Conservation (phyloP, 768 basidiomycete species). For the Tylopilus subfusipes region DNA sequence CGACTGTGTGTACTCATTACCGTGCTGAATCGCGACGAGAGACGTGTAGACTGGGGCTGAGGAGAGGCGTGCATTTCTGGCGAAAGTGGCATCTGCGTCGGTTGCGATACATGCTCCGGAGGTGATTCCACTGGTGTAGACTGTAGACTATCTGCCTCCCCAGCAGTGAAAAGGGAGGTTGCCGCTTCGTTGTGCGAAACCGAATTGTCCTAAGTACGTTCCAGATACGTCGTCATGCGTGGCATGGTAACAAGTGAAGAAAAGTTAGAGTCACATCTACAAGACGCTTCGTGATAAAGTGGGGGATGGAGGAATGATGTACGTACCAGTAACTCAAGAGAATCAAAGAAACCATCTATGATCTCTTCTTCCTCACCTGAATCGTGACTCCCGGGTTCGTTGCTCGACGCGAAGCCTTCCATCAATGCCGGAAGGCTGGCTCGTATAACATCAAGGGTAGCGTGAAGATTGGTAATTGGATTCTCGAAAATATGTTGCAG, state of each 20-base stretch:
- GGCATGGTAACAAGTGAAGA: conserved; percentile 17
- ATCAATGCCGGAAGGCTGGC: conserved; percentile 32
- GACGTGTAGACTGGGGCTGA: conserved; percentile 4
- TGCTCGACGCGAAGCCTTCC: conserved; percentile 18
- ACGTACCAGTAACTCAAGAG: conserved; percentile 27
- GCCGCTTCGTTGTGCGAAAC: conserved; percentile 5
- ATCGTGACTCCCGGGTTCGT: conserved; percentile 25
- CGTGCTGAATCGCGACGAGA: conserved; percentile 27
- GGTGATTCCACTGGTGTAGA: conserved; percentile 1
- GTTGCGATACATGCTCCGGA: neutral
- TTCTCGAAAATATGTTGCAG: conserved; percentile 50
- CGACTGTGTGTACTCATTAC: conserved; percentile 19
- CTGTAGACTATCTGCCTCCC: conserved; percentile 1
- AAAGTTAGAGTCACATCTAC: conserved; percentile 33
- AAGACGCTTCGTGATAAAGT: conserved; percentile 23
- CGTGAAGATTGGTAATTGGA: conserved; percentile 42
- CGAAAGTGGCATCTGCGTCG: neutral
- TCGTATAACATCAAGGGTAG: conserved; percentile 34
- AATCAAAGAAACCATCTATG: conserved; percentile 7
- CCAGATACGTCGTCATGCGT: neutral
- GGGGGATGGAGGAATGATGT: conserved; percentile 14
- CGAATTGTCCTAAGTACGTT: conserved; percentile 18
- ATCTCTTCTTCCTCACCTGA: conserved; percentile 32
- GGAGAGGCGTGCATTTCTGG: conserved; percentile 9
- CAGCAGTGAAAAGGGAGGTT: neutral